A percentile compares a stretch with the other conserved stretches of the same genome.
Evolutionary conservation across 2,329 filamentous ascomycete genomes (phyloP).

Genomic region (Pseudocercospora cruenta): DNA sequence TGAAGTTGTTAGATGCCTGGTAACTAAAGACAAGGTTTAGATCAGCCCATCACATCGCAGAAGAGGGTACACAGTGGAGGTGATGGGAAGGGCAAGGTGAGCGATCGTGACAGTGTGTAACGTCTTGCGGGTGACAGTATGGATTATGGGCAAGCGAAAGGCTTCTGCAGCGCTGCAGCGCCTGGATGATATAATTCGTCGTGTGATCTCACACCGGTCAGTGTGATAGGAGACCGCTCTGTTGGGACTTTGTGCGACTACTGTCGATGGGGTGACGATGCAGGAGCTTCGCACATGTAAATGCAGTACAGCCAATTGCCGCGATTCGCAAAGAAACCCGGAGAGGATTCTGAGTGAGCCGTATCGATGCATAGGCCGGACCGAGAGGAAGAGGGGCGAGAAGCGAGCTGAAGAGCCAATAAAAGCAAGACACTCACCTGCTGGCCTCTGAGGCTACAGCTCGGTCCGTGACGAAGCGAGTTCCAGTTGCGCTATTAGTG

Average conservation of each 20-base stretch:
- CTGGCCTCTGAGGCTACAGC: slow-evolving; percentile 54
- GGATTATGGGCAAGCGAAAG: slow-evolving; percentile 16
- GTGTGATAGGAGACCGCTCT: slow-evolving; percentile 27
- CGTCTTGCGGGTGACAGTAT: slow-evolving; percentile 28
- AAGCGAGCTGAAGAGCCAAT: slow-evolving; percentile 25
- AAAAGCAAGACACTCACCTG: slow-evolving; percentile 55
- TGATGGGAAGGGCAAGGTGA: slow-evolving; percentile 4
- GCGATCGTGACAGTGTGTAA: slow-evolving; percentile 29
- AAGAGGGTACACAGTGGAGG: slow-evolving; percentile 13
- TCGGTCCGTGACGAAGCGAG: slow-evolving; percentile 58
- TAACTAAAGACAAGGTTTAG: slow-evolving; percentile 44
- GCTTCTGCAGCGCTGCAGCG: slow-evolving; percentile 24
- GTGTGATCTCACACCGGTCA: slow-evolving; percentile 29
- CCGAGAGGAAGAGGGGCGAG: slow-evolving; percentile 20
- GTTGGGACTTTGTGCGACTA: slow-evolving; percentile 25
- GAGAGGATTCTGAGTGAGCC: slow-evolving; percentile 19
- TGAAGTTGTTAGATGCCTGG: slow-evolving; percentile 53
- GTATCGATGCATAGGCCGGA: slow-evolving; percentile 22
- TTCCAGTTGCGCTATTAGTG: slow-evolving; percentile 45
- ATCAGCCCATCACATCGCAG: slow-evolving; percentile 23
- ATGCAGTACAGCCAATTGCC: slow-evolving; percentile 25
- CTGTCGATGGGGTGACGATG: slow-evolving; percentile 23
- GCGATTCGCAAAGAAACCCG: slow-evolving; percentile 16
- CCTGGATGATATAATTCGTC: slow-evolving; percentile 28
- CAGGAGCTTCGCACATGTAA: slow-evolving; percentile 19